These are phyloP conservation scores for Kregervanrija delftensis DNA, from an alignment of 805 yeast genomes.

Conservation along the genomic window DNA sequence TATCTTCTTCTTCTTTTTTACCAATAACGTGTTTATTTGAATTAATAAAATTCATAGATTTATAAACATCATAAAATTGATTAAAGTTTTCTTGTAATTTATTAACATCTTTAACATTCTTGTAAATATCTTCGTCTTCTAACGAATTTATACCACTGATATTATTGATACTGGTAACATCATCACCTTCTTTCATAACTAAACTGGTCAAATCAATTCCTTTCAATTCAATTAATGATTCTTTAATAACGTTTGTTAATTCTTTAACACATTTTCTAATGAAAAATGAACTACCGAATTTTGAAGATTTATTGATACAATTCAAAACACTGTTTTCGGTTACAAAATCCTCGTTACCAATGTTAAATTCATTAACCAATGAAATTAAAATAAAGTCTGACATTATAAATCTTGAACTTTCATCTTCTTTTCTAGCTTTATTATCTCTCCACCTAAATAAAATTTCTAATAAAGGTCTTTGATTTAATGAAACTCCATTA, in stretches of 20 bases:
- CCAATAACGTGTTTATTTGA: background rate
- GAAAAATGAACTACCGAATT: slow-evolving; percentile 31
- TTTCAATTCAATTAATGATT: slow-evolving; percentile 25
- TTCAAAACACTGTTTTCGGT: slow-evolving; percentile 47
- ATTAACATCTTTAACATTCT: slow-evolving; percentile 18
- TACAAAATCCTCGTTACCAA: slow-evolving; percentile 41
- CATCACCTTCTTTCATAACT: slow-evolving; percentile 29
- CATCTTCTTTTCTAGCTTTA: slow-evolving; percentile 71
- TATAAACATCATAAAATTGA: slow-evolving; percentile 8
- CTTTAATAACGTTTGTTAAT: slow-evolving; percentile 51
- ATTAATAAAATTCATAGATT: background rate
- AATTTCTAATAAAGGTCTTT: slow-evolving; percentile 47
- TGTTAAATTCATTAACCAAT: slow-evolving; percentile 31
- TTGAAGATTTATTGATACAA: slow-evolving; percentile 38
- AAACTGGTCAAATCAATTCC: slow-evolving; percentile 24
- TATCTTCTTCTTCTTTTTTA: slow-evolving; percentile 2
- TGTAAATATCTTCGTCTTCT: slow-evolving; percentile 12
- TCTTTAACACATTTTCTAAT: slow-evolving; percentile 51
- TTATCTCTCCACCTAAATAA: slow-evolving; percentile 80
- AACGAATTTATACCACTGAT: slow-evolving; percentile 22
- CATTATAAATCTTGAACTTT: slow-evolving; percentile 77
- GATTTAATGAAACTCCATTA: slow-evolving; percentile 53
- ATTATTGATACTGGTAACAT: slow-evolving; percentile 22
- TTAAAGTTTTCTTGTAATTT: slow-evolving; percentile 17
- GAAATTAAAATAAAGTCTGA: slow-evolving; percentile 69